Conservation (phyloP, 345 rosid species). For the Dimocarpus longan region DNA sequence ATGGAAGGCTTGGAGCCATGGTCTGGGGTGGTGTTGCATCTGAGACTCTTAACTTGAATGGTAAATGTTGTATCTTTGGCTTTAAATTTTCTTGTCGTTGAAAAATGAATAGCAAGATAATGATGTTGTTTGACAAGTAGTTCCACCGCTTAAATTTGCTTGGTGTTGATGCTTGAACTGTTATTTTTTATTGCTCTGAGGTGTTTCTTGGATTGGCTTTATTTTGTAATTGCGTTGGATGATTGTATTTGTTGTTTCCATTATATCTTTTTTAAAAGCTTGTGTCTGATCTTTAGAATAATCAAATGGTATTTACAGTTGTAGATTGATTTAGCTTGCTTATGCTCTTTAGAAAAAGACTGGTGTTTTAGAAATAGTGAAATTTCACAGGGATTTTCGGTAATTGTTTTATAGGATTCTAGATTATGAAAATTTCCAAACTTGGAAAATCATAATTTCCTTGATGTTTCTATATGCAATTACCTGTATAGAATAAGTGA, state of each 20-base stretch:
- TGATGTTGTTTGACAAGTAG: neutral
- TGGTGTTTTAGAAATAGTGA: neutral
- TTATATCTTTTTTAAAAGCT: neutral
- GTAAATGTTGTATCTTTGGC: constrained; percentile 27
- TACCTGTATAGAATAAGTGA: neutral
- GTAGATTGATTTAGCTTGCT: neutral
- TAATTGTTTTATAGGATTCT: neutral
- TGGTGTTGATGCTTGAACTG: neutral
- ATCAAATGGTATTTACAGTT: neutral
- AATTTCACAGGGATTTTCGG: neutral
- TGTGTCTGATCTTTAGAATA: neutral
- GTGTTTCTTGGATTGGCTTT: constrained; percentile 1
- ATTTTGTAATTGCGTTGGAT: neutral
- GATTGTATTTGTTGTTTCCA: too few species aligned
- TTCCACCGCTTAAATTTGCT: neutral
- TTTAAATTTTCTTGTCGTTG: neutral
- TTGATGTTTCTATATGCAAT: neutral
- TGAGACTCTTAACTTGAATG: constrained; percentile 76
- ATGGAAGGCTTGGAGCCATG: constrained; percentile 97
- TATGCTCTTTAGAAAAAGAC: neutral
- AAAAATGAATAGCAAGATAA: too few species aligned
- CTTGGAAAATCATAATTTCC: neutral
- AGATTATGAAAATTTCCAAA: neutral
- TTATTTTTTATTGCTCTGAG: neutral
- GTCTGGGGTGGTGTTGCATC: constrained; percentile 88